Evolutionary conservation across 768 basidiomycete genomes (phyloP).

Genomic region (Gymnopilus junonius): DNA sequence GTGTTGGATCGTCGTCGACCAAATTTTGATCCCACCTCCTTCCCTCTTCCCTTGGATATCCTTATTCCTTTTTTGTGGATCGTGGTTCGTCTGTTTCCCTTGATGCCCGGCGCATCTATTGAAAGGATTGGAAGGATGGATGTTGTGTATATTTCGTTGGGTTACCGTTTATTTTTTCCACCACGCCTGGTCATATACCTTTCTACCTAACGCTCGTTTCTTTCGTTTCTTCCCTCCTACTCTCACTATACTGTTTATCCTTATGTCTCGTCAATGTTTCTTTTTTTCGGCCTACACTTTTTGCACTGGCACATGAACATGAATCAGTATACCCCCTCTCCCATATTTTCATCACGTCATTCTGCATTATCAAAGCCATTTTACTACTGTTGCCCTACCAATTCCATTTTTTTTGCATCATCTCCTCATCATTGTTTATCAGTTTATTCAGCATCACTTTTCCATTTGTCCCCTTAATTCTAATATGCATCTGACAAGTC

Average conservation of each 20-base stretch:
- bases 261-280: background rate
- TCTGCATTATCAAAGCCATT: background rate
- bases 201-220: background rate
- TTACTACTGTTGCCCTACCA: background rate
- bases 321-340: conserved; percentile 3
- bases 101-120: conserved; percentile 4
- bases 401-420: background rate
- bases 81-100: background rate
- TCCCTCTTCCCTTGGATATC: background rate
- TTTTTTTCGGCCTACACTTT: background rate
- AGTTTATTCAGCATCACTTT: too few relatives aligned
- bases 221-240: background rate
- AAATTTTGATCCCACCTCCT: background rate
- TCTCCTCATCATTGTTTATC: background rate
- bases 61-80: background rate
- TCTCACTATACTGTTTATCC: background rate
- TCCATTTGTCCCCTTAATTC: background rate
- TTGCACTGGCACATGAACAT: background rate
- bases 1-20: conserved; percentile 1
- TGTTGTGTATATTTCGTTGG: background rate
- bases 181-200: conserved; percentile 1
- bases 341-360: background rate
- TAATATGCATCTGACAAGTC: background rate
- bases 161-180: background rate
- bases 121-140: background rate